Percentiles rank a stretch among this genome's conserved stretches.
Evolutionary conservation across 2,329 filamentous ascomycete species (phyloP).

Genomic region (Fusarium buxicola): DNA sequence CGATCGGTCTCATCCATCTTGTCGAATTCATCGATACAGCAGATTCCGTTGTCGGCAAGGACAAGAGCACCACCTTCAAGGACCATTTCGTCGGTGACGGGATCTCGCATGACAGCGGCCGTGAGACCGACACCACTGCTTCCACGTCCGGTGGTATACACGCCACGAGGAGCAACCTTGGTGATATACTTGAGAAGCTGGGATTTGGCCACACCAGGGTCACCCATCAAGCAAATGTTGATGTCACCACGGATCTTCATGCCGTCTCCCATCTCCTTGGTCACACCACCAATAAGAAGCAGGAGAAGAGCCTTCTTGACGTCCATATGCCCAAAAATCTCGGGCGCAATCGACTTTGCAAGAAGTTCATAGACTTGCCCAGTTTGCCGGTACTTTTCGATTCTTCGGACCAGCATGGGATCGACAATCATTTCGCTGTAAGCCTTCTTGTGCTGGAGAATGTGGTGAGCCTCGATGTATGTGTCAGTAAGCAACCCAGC

Average conservation of each 20-base stretch:
- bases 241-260: conserved; percentile 99
- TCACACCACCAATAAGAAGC: conserved; percentile 94
- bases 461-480: conserved; percentile 93
- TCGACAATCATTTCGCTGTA: conserved; percentile 94
- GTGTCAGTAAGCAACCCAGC: conserved; percentile 97
- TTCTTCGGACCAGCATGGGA: conserved; percentile 80
- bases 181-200: conserved; percentile 98
- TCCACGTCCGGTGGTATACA: conserved; percentile 84
- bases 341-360: conserved; percentile 94
- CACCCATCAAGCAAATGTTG: conserved; percentile 99
- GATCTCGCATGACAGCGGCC: conserved; percentile 85
- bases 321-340: conserved; percentile 96
- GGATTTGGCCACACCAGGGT: conserved; percentile 99
- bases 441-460: conserved; percentile 97
- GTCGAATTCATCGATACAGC: conserved; percentile 89
- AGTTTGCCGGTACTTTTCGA: conserved; percentile 84
- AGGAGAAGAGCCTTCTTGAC: conserved; percentile 98
- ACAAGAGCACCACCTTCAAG: conserved; percentile 84
- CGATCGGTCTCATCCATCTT: conserved; percentile 90
- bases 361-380: conserved; percentile 97
- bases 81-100: conserved; percentile 86
- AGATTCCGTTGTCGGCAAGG: conserved; percentile 84
- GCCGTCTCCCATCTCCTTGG: conserved; percentile 95
- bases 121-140: conserved; percentile 86
- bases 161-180: conserved; percentile 93